Evolutionary conservation across 805 yeast species (phyloP).

Genomic region (Monosporozyma unispora): DNA sequence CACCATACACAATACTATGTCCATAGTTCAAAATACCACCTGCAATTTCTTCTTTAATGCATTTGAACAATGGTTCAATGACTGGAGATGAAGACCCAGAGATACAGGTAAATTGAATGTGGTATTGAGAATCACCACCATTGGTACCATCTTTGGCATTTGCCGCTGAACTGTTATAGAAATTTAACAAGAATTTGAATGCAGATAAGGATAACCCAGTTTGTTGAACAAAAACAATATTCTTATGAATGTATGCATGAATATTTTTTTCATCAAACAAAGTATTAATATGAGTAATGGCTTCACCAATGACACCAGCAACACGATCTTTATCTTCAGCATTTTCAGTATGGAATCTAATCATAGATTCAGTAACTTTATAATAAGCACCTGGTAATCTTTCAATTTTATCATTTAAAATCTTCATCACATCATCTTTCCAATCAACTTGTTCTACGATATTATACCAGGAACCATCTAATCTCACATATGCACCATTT

Average conservation of each 20-base stretch:
- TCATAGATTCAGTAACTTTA: conserved; percentile 64
- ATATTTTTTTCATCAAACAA: conserved; percentile 52
- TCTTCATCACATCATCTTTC: conserved; percentile 28
- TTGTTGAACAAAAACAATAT: conserved; percentile 65
- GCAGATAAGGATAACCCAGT: conserved; percentile 49
- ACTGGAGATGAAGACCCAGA: conserved; percentile 61
- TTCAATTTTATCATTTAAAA: conserved; percentile 41
- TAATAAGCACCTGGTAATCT: conserved; percentile 72
- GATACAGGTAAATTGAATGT: conserved; percentile 40
- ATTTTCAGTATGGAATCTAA: conserved; percentile 66
- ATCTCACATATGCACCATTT: conserved; percentile 71
- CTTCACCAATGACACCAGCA: conserved; percentile 66
- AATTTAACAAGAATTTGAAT: conserved; percentile 41
- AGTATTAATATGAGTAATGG: conserved; percentile 76
- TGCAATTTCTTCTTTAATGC: conserved; percentile 37
- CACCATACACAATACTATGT: conserved; percentile 54
- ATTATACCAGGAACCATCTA: conserved; percentile 52
- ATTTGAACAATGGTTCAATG: conserved; percentile 60
- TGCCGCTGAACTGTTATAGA: conserved; percentile 25
- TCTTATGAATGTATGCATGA: conserved; percentile 68
- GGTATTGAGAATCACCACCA: conserved; percentile 14
- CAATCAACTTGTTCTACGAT: conserved; percentile 46
- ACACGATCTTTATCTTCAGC: conserved; percentile 58
- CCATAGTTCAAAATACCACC: conserved; percentile 36
- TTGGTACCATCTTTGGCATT: conserved; percentile 4